Evolutionary conservation across 257 asterid genomes (phyloP), one percentile per base, ranked within the genome.

Genomic region (Fraxinus americana): DNA sequence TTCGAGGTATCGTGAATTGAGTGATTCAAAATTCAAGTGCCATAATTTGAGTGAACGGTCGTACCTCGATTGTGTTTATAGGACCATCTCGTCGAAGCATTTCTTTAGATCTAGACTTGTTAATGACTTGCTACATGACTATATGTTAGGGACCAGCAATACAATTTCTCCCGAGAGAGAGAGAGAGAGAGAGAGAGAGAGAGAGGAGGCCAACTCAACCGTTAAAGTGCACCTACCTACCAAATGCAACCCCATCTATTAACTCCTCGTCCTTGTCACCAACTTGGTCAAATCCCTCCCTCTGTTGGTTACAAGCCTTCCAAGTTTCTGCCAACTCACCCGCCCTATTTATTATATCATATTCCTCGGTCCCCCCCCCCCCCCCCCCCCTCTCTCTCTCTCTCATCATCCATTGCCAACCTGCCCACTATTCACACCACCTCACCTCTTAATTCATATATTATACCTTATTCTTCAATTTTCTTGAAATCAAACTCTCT

Each of bases 171-270:
- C 5, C n/a, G 21, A 57, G 2, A 57, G 30, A 2, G 66, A 57
- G 25, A 21, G 29, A 4, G 21, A n/a, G 66, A 5, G 66, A 54
- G 65, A n/a, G 23, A 57, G 25, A 21, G 29, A 5, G 23, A 21
- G 67, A 6, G 41, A 78, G 17, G 76, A 36, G 70, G 85, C 81
- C 88, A 79, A 83, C 85, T 74, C 85, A 84, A 76, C 84, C 41
- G 61, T 77, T 72, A 81, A 83, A 74, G 83, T 77, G 72, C 73
- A 85, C 85, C 91, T 80, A 80, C 91, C 90, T 74, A 83, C 88
- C 90, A 81, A 88, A 89, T 85, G 87, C 81, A 77, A 78, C 82
- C 84, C 77, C 86, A 66, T 76, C 75, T 68, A 78, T 68, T 78
- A 81, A 78, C 82, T 79, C 75, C 84, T 85, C 79, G 80, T 79